Base-by-base conservation (phyloP, 768 basidiomycete species). In the Trametes sanguinea region DNA sequence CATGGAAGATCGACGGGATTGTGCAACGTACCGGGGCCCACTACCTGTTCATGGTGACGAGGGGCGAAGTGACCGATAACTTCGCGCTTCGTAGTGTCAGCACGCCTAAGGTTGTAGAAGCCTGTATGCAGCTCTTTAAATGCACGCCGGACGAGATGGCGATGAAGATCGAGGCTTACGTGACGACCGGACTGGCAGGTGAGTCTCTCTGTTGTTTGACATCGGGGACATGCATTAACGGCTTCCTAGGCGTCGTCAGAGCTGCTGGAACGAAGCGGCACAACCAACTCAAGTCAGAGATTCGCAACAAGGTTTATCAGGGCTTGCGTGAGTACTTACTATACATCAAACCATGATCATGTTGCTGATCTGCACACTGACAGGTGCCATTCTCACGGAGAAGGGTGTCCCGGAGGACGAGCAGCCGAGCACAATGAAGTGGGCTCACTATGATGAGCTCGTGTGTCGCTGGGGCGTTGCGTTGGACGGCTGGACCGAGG, bases 131-230 rank as follows among this genome's bases (percentile, higher is more conserved):
- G 39, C 10, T 54, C 7, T 54, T n/a, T 17, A 54, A 54, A 35
- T 22, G 42, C 29, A 54, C 52, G n/a, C 52, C 52, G 10, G 52
- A 54, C 11, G 39, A 22, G 39, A 54, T 54, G 52, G 52, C 52
- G 37, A 40, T 54, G 39, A 54, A 27, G 39, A 54, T 54, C 27
- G 52, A 54, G 30, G 52, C 52, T 4, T 40, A 32, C 17, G 22
- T 54, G 11, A 54, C 52, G 13, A 30, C 52, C 8, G 52, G 52
- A 27, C 17, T 30, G 39, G 39, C 52, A 42, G 52, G 52, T 54
- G 30, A 22, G 42, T 54, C 37, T 5, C 35, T 37, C 35, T 54
- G 5, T 22, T 42, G 14, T 10, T 39, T 32, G 39, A 11, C 14
- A 40, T 8, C 10, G 35, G 9, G 29, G 22, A 27, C 30, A 54